phyloP scores from a whole-genome alignment of 768 basidiomycete genomes.

The Lactifluus piperatus region DNA sequence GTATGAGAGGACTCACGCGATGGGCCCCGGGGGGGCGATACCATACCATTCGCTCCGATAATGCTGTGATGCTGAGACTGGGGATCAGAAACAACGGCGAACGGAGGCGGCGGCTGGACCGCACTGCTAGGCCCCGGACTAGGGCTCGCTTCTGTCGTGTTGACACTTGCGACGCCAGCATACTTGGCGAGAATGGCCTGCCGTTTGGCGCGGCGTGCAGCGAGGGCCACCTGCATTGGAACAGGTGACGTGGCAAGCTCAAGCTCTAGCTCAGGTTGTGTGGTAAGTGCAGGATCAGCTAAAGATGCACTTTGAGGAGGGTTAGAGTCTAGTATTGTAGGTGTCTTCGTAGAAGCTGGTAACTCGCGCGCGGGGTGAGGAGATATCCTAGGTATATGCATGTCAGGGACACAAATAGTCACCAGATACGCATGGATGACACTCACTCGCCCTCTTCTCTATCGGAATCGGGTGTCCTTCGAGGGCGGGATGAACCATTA shows the following conservation, averaged over 20 bases:
- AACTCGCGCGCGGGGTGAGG: conserved; percentile 32
- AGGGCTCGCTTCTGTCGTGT: conserved; percentile 32
- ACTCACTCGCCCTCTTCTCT: conserved; percentile 95
- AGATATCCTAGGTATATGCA: conserved; percentile 46
- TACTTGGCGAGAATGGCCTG: conserved; percentile 79
- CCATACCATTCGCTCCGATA: conserved; percentile 25
- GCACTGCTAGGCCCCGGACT: conserved; percentile 65
- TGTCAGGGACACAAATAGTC: conserved; percentile 13
- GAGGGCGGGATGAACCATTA: conserved; percentile 18
- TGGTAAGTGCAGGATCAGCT: conserved; percentile 20
- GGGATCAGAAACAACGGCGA: conserved; percentile 54
- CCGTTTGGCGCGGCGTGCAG: conserved; percentile 57
- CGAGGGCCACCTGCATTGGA: conserved; percentile 56
- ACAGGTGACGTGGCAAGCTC: conserved; percentile 37
- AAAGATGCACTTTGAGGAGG: conserved; percentile 13
- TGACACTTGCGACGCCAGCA: conserved; percentile 36
- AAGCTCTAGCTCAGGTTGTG: conserved; percentile 42
- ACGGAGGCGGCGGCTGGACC: conserved; percentile 58
- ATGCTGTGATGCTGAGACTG: conserved; percentile 46
- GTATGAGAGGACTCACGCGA: not conserved
- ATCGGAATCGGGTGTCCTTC: conserved; percentile 38
- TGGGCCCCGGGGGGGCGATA: not conserved
- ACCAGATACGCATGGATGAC: conserved; percentile 20
- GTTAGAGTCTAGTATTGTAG: not conserved
- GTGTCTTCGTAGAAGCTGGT: conserved; percentile 14